Evolutionary conservation across 331 rosid species (phyloP).

Genomic region (Quercus phellos): DNA sequence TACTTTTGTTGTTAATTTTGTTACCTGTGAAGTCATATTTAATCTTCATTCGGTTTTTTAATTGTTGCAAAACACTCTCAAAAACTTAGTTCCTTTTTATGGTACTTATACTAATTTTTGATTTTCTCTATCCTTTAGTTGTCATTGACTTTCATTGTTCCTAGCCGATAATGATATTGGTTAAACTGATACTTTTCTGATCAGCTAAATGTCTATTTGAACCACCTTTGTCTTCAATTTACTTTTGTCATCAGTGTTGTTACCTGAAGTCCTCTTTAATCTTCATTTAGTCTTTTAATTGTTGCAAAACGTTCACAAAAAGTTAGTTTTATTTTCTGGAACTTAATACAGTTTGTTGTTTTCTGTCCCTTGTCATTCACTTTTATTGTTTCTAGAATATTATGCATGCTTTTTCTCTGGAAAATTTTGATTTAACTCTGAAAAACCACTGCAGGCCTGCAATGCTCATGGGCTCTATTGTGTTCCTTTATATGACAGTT

Average conservation of each 20-base stretch:
- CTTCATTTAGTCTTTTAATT: neutral
- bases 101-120: neutral
- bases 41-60: neutral
- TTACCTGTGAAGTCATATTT: neutral
- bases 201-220: too few species aligned
- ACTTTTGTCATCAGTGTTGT: neutral
- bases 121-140: neutral
- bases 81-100: neutral
- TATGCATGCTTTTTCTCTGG: constrained; percentile 11
- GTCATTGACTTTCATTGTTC: neutral
- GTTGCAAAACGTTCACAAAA: neutral
- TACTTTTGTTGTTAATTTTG: neutral
- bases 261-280: neutral
- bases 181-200: too few species aligned
- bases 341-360: neutral
- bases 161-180: neutral
- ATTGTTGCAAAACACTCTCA: neutral
- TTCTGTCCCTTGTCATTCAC: neutral
- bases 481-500: constrained; percentile 90
- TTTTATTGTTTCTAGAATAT: constrained; percentile 7
- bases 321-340: neutral
- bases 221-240: too few species aligned
- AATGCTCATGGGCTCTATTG: constrained; percentile 94
- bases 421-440: constrained; percentile 17
- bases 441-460: constrained; percentile 72